These are phyloP conservation scores for Claviceps cyperi DNA, from an alignment of 2,329 filamentous ascomycete species.

Conservation along the genomic window DNA sequence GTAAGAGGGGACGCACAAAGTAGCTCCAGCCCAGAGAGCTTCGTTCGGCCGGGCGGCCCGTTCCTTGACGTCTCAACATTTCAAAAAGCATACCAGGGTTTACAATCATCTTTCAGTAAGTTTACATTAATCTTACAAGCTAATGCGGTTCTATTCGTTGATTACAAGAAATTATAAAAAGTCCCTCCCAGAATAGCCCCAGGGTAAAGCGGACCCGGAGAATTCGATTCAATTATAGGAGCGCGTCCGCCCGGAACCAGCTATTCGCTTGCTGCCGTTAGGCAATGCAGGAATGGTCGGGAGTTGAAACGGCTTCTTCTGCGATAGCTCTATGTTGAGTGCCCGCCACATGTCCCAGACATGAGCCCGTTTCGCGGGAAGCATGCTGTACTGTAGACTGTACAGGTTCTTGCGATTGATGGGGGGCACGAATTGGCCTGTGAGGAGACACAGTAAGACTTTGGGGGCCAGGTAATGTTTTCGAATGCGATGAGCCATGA, in stretches of 20 bases:
- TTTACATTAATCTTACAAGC: not conserved
- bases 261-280: constrained; percentile 17
- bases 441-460: constrained; percentile 76
- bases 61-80: too few species aligned
- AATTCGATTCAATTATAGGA: constrained; percentile 6
- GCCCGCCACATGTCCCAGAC: constrained; percentile 77
- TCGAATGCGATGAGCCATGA: constrained; percentile 78
- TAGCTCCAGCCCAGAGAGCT: too few species aligned
- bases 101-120: not conserved
- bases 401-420: constrained; percentile 92
- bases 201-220: not conserved
- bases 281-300: constrained; percentile 19
- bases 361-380: constrained; percentile 66
- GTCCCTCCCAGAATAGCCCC: too few species aligned
- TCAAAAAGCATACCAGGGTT: too few species aligned
- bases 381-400: constrained; percentile 94
- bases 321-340: constrained; percentile 37
- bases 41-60: too few species aligned
- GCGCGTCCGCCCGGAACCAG: constrained; percentile 15
- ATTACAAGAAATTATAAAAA: too few species aligned
- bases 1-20: too few species aligned
- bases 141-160: not conserved
- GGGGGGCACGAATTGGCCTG: constrained; percentile 84
- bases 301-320: constrained; percentile 27
- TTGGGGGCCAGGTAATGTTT: constrained; percentile 89